These are phyloP conservation scores for Colletotrichum graminicola DNA, from an alignment of 2,329 filamentous ascomycete genomes.

Conservation along the genomic window DNA sequence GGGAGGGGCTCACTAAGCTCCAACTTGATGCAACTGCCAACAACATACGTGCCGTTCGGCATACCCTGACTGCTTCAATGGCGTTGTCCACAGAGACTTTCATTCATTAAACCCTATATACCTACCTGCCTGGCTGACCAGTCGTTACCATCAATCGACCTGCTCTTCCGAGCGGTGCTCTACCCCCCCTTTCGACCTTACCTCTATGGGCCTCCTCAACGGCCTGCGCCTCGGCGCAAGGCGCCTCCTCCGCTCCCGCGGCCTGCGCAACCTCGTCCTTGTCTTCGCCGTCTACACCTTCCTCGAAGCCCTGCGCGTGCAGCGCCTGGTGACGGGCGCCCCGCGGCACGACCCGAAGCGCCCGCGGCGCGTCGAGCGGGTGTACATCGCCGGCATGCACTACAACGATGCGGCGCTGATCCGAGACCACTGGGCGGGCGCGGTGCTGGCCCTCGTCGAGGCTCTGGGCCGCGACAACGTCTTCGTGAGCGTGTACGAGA, in stretches of 20 bases:
- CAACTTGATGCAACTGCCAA: neutral
- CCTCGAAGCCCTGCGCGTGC: constrained; percentile 56
- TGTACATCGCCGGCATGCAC: constrained; percentile 78
- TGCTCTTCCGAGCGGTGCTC: neutral
- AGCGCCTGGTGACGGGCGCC: constrained; percentile 30
- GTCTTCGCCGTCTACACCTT: constrained; percentile 53
- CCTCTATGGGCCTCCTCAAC: constrained; percentile 21
- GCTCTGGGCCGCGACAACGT: constrained; percentile 73
- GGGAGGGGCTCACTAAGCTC: neutral
- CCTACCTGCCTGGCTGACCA: neutral
- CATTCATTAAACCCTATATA: neutral
- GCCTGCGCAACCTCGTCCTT: constrained; percentile 51
- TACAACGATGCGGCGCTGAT: constrained; percentile 75
- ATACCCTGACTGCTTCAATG: neutral
- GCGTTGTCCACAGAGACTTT: neutral
- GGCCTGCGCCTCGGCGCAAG: constrained; percentile 46
- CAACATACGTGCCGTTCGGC: neutral
- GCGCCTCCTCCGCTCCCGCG: constrained; percentile 54
- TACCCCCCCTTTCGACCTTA: neutral
- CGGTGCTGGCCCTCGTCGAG: constrained; percentile 68
- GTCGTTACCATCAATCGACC: neutral
- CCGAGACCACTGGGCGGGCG: constrained; percentile 71
- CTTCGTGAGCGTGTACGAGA: constrained; percentile 76
- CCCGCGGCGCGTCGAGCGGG: constrained; percentile 52
- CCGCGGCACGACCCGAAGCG: constrained; percentile 40